Base-by-base conservation (phyloP, 345 rosid genomes). In the Triadica sebifera region DNA sequence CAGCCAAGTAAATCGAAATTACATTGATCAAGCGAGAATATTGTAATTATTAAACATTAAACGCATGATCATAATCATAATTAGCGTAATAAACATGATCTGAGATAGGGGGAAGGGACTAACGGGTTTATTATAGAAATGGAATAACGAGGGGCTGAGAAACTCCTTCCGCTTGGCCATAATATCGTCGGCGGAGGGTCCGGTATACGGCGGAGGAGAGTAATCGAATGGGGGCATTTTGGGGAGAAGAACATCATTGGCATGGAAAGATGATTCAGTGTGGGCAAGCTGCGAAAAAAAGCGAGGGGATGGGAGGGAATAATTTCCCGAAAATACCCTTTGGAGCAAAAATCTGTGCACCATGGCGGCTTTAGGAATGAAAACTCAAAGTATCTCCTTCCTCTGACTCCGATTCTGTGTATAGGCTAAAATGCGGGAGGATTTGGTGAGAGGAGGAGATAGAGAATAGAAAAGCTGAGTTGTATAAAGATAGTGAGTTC, bases 141-240 rank as follows among this genome's bases (percentile, higher is more conserved):
- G 81, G 64, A 77, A 66, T 69, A 96, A 11, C 75, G 98, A 86
- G 68, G 98, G 98, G 79, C 94, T 93, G 70, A 96, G 96, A 83
- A 72, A 96, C 85, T 85, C 69, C 79, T 86, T 89, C 52, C 98
- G 84, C 74, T 90, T 89, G 41, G 81, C 75, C 52, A 90, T 71
- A 81, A 96, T 90, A 45, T 76, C 92, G 5, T 81, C 97, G 63
- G 88, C 81, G 55, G 97, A 81, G 8, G 99, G 97, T 5, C 99
- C 99, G 52, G 78, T 58, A 71, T 96, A 96, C 16, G 95, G 91
- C 46, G 96, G 94, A 1, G 99, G 98, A n/a, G 91, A 63, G 87
- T 90, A 89, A 75, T 87, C 90, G 77, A 96, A 96, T 8, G 97
- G 58, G 22, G 99, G 97, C 81, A 91, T 78, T 76, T 81, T 91